Evolutionary conservation across 495 filamentous ascomycete genomes (phyloP).

Genomic region (Neurospora sp.): DNA sequence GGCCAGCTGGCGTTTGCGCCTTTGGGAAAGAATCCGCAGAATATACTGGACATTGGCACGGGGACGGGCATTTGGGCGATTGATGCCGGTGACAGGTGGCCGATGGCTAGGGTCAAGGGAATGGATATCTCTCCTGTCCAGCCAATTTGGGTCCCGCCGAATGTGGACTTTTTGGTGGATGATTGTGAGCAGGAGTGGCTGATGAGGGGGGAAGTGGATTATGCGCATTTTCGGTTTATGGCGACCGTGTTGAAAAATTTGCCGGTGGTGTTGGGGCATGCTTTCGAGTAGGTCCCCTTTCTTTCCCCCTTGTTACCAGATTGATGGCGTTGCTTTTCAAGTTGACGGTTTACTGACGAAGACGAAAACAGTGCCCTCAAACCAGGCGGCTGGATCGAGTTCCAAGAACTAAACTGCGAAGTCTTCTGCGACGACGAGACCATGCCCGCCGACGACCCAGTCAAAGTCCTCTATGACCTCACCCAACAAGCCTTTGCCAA

Average conservation of each 20-base stretch:
- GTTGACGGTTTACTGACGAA: neutral
- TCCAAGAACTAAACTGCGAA: conserved; percentile 32
- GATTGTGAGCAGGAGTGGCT: conserved; percentile 37
- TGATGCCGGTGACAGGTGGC: conserved; percentile 32
- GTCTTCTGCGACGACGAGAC: conserved; percentile 31
- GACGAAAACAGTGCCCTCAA: conserved; percentile 21
- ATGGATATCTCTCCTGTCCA: conserved; percentile 30
- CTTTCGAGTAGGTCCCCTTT: conserved; percentile 21
- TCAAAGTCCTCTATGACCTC: conserved; percentile 23
- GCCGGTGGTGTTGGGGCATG: conserved; percentile 26
- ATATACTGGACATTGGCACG: conserved; percentile 41
- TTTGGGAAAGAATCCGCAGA: conserved; percentile 27
- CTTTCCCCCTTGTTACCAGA: neutral
- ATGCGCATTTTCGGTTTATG: conserved; percentile 33
- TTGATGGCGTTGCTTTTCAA: too few relatives aligned
- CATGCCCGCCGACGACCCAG: conserved; percentile 23
- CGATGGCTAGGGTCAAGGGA: conserved; percentile 26
- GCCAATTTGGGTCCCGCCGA: conserved; percentile 29
- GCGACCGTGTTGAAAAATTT: conserved; percentile 37
- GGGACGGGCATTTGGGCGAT: conserved; percentile 49
- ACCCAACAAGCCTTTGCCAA: conserved; percentile 18
- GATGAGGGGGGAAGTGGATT: conserved; percentile 22
- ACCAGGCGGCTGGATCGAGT: conserved; percentile 31
- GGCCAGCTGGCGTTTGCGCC: conserved; percentile 37
- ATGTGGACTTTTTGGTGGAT: conserved; percentile 34